Percentiles rank a stretch among this genome's conserved stretches.
These are phyloP conservation scores for Boletus reticulatus DNA, from an alignment of 768 basidiomycete genomes.

Conservation along the genomic window DNA sequence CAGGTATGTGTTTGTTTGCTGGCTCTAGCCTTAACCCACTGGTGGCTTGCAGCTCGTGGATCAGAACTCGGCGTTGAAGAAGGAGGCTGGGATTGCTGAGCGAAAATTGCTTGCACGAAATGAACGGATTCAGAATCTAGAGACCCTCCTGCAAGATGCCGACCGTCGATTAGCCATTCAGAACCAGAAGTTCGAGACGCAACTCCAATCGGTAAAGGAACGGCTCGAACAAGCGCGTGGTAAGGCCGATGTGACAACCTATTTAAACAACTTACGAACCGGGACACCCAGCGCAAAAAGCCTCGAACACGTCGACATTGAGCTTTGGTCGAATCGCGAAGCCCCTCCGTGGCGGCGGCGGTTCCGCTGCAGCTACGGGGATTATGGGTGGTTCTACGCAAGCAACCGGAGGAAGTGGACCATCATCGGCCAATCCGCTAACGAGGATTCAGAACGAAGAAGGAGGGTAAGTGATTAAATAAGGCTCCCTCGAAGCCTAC, in stretches of 20 bases:
- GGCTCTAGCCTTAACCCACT: constrained; percentile 2
- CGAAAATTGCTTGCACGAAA: constrained; percentile 94
- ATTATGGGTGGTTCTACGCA: constrained; percentile 40
- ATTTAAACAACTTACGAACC: constrained; percentile 30
- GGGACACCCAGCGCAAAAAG: constrained; percentile 61
- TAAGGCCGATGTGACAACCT: constrained; percentile 38
- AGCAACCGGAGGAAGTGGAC: constrained; percentile 39
- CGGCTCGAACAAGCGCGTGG: constrained; percentile 91
- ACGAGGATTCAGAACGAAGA: constrained; percentile 81
- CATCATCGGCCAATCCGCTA: constrained; percentile 60
- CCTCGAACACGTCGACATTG: constrained; percentile 64
- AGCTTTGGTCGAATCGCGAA: constrained; percentile 96
- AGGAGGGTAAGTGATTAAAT: constrained; percentile 49
- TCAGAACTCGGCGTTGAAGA: constrained; percentile 96
- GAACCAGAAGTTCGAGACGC: constrained; percentile 94
- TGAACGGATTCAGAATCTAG: constrained; percentile 96
- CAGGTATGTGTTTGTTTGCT: constrained; percentile 54
- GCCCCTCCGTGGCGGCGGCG: constrained; percentile 92
- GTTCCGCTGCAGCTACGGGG: constrained; percentile 42
- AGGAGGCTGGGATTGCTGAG: constrained; percentile 95
- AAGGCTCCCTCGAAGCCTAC: constrained; percentile 8
- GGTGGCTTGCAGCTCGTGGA: constrained; percentile 77
- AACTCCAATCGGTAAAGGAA: constrained; percentile 89
- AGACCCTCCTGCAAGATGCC: constrained; percentile 88
- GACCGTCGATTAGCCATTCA: constrained; percentile 89